Conservation (phyloP, 225 moss, liverwort and hornwort species). For the Lunularia cruciata region DNA sequence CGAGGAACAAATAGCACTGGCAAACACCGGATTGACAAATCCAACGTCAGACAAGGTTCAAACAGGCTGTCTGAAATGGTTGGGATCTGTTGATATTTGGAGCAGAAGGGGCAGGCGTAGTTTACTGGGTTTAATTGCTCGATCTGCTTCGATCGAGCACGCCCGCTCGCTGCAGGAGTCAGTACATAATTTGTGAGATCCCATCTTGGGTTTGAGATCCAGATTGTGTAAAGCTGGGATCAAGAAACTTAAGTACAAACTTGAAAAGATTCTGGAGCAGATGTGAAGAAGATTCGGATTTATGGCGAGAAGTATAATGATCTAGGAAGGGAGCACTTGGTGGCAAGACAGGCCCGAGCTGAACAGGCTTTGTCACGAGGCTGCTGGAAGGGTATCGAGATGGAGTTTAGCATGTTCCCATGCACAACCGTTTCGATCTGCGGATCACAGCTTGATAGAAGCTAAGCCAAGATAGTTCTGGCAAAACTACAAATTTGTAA, state of each 20-base stretch:
- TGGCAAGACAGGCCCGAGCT: background rate
- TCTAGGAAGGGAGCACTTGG: background rate
- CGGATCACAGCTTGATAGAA: slow-evolving; percentile 4
- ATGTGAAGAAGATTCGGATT: slow-evolving; percentile 4
- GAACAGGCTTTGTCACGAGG: background rate
- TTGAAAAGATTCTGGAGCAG: background rate
- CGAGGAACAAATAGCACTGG: background rate
- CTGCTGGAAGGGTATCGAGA: background rate
- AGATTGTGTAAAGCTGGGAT: background rate
- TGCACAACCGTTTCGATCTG: background rate
- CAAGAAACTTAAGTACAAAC: background rate
- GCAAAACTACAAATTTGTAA: background rate
- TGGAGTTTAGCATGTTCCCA: background rate
- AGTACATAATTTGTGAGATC: background rate
- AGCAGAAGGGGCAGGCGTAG: no score
- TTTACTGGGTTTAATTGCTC: background rate
- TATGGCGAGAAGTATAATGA: background rate
- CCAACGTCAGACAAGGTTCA: no score
- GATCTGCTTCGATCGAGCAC: background rate
- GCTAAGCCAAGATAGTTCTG: background rate
- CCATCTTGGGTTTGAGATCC: background rate
- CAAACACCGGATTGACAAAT: background rate
- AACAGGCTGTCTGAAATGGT: background rate
- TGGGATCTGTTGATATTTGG: background rate
- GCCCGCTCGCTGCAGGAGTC: background rate